Base-by-base conservation (phyloP, 352 stramenopile genomes). In the Blastocystis sp. region DNA sequence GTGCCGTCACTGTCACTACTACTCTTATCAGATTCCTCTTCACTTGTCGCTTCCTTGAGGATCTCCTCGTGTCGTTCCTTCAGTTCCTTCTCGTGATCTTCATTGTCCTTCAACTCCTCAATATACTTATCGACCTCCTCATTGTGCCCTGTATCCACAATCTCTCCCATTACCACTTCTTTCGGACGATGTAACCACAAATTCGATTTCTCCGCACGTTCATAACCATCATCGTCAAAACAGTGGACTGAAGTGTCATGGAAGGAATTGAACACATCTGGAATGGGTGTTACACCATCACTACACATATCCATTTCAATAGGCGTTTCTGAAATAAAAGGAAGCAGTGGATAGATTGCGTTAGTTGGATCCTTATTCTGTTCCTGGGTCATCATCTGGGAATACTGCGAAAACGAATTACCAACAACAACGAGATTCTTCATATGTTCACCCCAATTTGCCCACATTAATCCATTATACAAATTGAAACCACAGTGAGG, bases 401-500 rank as follows among this genome's bases (percentile, higher is more conserved):
- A 24, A 51, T 53, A 89, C 17, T 59, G 42, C 30, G 53, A 77
- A 42, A 76, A 89, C 5, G 66, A 89, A 24, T 89, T 77, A 40
- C 78, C 78, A 27, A 89, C 53, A 15, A 89, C 37, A 7, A 59
- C 68, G 1, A 89, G 13, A 30, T 89, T 89, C 40, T 58, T 59
- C 48, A 89, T 60, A 30, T 78, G 68, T 42, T 89, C 53, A 0
- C 78, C 78, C 78, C 78, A 89, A 33, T 89, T 89, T 11, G 78
- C n/a, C 78, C 78, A 89, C 66, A 89, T 79, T 13, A 89, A 53
- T 33, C 66, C 66, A 89, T 89, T 89, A 62, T 89, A 89, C 73
- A 84, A 56, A 24, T 42, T 84, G 17, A 69, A 84, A 66, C 48
- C 30, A 48, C 73, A 84, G 40, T 84, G 73, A 11, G 73, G 73